phyloP scores from a whole-genome alignment of 2,329 filamentous ascomycete species.

The Periconia sp. region DNA sequence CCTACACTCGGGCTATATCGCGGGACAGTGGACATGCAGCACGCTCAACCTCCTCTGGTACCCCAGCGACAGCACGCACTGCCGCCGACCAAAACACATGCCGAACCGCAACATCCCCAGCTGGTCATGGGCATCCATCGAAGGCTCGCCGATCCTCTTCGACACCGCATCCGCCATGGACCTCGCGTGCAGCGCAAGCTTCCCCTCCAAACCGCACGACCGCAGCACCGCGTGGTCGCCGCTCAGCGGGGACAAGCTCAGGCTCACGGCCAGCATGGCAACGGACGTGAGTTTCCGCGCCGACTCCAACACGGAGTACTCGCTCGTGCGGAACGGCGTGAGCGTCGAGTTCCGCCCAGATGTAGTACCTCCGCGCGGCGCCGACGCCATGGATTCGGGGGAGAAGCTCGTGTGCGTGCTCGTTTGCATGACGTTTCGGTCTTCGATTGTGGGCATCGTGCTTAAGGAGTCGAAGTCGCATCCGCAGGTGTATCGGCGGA shows the following conservation, averaged over 20 bases:
- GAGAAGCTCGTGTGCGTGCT: constrained; percentile 36
- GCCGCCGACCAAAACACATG: constrained; percentile 22
- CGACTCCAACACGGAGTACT: constrained; percentile 19
- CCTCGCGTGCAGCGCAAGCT: constrained; percentile 33
- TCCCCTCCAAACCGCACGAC: constrained; percentile 18
- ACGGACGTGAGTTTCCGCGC: constrained; percentile 30
- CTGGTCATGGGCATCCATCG: constrained; percentile 41
- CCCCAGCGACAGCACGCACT: constrained; percentile 30
- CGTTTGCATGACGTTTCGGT: constrained; percentile 41
- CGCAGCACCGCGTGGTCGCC: constrained; percentile 29
- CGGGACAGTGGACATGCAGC: constrained; percentile 40
- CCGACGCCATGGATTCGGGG: constrained; percentile 29
- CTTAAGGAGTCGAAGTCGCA: constrained; percentile 24
- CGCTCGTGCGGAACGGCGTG: constrained; percentile 28
- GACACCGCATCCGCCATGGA: constrained; percentile 42
- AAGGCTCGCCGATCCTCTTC: constrained; percentile 39
- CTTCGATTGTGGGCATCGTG: constrained; percentile 37
- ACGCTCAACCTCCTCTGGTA: constrained; percentile 40
- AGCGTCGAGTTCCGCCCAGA: constrained; percentile 38
- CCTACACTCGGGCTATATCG: constrained; percentile 36
- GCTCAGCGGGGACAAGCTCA: constrained; percentile 27
- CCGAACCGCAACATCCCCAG: constrained; percentile 29
- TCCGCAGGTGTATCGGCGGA: constrained; percentile 26
- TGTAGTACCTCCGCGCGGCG: constrained; percentile 25
- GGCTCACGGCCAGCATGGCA: constrained; percentile 38